These are phyloP conservation scores for Diospyros kaki DNA, from an alignment of 148 eudicot genomes.

Conservation along the genomic window DNA sequence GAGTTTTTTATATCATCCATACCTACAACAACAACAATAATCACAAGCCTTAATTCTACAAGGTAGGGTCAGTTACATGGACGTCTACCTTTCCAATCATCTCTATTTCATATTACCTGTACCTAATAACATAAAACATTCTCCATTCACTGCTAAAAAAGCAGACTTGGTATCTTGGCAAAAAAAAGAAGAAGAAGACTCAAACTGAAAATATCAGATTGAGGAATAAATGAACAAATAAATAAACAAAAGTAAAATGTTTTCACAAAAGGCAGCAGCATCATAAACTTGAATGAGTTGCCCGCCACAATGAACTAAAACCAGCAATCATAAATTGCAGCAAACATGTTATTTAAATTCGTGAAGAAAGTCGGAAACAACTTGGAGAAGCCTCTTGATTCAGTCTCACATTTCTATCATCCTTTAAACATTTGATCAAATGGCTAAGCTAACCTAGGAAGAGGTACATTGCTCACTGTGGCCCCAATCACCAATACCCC, in stretches of 20 bases:
- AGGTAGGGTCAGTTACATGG: too few species aligned
- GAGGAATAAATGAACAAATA: background rate
- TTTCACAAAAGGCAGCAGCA: background rate
- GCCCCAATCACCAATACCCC: background rate
- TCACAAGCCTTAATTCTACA: too few species aligned
- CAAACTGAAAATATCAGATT: background rate
- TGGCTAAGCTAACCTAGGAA: background rate
- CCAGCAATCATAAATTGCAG: background rate
- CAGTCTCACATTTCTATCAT: background rate
- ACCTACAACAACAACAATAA: too few species aligned
- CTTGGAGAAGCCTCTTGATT: background rate
- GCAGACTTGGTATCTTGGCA: background rate
- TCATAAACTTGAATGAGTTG: background rate
- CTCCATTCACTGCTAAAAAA: background rate
- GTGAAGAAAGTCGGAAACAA: background rate
- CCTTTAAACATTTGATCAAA: background rate
- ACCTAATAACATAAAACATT: background rate
- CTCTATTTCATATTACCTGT: background rate
- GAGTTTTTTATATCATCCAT: background rate
- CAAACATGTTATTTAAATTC: background rate
- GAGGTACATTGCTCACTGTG: background rate
- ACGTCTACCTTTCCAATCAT: too few species aligned
- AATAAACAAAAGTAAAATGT: background rate
- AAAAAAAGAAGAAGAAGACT: too few species aligned
- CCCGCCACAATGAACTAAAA: background rate